These are phyloP conservation scores for Trametes cingulata DNA, from an alignment of 768 basidiomycete genomes.

Conservation along the genomic window DNA sequence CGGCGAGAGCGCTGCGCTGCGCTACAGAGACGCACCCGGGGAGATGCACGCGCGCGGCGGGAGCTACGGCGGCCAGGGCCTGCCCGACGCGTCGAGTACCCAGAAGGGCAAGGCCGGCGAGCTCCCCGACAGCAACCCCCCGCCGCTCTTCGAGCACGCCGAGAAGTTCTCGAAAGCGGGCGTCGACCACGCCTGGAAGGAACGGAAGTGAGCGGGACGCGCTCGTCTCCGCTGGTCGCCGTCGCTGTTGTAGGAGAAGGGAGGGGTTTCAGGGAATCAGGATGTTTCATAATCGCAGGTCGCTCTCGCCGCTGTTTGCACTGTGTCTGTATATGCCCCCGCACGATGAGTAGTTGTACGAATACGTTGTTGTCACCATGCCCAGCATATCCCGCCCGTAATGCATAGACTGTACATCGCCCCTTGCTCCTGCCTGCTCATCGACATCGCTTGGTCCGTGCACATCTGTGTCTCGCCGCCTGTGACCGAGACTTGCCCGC, in stretches of 20 bases:
- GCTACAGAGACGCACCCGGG: constrained; percentile 44
- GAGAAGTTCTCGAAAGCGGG: constrained; percentile 50
- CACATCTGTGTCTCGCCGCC: too few relatives aligned
- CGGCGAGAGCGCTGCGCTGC: constrained; percentile 49
- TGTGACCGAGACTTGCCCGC: neutral
- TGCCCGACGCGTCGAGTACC: constrained; percentile 46
- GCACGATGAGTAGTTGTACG: constrained; percentile 9
- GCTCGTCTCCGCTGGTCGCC: neutral
- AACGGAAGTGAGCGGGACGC: constrained; percentile 37
- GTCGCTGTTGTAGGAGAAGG: neutral
- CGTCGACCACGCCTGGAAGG: constrained; percentile 49
- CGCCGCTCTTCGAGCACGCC: constrained; percentile 43
- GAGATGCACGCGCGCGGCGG: constrained; percentile 46
- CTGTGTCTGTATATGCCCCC: constrained; percentile 16
- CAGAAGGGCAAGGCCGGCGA: constrained; percentile 37
- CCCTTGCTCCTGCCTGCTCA: neutral
- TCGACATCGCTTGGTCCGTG: neutral
- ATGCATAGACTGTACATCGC: constrained; percentile 25
- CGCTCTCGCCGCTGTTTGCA: constrained; percentile 7
- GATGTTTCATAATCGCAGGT: constrained; percentile 22
- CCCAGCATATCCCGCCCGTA: neutral
- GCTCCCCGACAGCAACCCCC: constrained; percentile 49
- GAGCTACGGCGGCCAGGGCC: constrained; percentile 42
- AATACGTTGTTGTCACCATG: constrained; percentile 11
- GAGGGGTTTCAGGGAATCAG: constrained; percentile 2